Conservation (phyloP, 305 asterid genomes). For the Solanum hybrid region DNA sequence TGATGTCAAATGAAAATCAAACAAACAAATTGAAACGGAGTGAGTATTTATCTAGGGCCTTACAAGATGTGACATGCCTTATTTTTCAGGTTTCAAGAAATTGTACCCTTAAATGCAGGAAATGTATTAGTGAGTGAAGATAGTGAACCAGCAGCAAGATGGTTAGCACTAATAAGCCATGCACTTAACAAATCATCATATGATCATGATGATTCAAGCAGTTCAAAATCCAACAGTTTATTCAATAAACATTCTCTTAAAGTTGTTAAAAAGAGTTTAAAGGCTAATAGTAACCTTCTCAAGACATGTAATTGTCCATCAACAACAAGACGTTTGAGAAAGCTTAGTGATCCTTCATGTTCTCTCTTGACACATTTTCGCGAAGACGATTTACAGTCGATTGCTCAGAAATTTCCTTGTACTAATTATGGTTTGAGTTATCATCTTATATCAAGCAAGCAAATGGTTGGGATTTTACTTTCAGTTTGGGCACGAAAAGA, state of each 20-base stretch:
- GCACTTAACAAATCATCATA: slow-evolving; percentile 66
- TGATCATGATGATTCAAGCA: slow-evolving; percentile 29
- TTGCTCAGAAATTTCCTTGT: slow-evolving; percentile 27
- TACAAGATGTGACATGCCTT: neutral
- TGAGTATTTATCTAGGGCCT: too few relatives aligned
- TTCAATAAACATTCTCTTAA: slow-evolving; percentile 56
- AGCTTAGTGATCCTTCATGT: slow-evolving; percentile 27
- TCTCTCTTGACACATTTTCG: slow-evolving; percentile 4
- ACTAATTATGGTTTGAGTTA: slow-evolving; percentile 30
- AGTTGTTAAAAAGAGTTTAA: slow-evolving; percentile 43
- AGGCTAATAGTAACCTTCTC: slow-evolving; percentile 31
- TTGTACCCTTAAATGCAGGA: slow-evolving; percentile 85
- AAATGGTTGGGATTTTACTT: slow-evolving; percentile 84
- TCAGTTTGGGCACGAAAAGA: slow-evolving; percentile 73
- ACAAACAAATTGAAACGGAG: neutral
- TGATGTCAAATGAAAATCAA: too few relatives aligned
- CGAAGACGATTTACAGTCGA: slow-evolving; percentile 24
- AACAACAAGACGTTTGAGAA: slow-evolving; percentile 19
- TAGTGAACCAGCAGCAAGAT: slow-evolving; percentile 86
- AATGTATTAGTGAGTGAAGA: slow-evolving; percentile 75
- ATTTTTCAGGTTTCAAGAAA: slow-evolving; percentile 76
- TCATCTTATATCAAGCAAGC: slow-evolving; percentile 65
- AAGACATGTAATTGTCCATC: slow-evolving; percentile 59
- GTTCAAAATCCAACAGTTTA: slow-evolving; percentile 14
- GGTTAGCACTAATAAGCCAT: slow-evolving; percentile 71